Conservation (phyloP, 2,329 filamentous ascomycete genomes). For the Alternaria atra region DNA sequence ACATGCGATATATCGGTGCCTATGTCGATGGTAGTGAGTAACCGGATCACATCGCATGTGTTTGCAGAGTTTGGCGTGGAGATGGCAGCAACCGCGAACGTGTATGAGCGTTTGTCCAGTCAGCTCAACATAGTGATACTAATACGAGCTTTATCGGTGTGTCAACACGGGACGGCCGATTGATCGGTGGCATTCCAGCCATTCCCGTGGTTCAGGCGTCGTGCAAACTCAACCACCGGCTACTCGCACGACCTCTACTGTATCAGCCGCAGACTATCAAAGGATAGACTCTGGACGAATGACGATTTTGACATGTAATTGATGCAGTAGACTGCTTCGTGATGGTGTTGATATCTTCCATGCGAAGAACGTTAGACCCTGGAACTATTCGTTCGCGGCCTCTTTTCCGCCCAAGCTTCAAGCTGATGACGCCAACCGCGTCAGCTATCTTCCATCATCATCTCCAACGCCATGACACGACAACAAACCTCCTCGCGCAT, state of each 20-base stretch:
- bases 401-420: conserved; percentile 7
- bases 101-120: background rate
- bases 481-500: background rate
- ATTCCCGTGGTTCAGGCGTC: background rate
- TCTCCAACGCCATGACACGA: background rate
- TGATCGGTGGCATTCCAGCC: background rate
- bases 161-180: background rate
- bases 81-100: background rate
- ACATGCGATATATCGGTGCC: background rate
- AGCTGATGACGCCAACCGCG: background rate
- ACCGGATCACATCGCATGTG: background rate
- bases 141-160: conserved; percentile 1
- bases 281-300: background rate
- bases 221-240: background rate
- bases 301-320: background rate
- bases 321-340: background rate
- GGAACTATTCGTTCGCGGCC: background rate
- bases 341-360: background rate
- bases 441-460: background rate
- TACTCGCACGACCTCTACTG: background rate
- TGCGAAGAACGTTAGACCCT: background rate
- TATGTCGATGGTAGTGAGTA: background rate
- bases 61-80: background rate
- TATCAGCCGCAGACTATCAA: background rate
- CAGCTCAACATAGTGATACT: background rate